Base-by-base conservation (phyloP, 768 basidiomycete genomes). In the Melanogaster broomeanus region DNA sequence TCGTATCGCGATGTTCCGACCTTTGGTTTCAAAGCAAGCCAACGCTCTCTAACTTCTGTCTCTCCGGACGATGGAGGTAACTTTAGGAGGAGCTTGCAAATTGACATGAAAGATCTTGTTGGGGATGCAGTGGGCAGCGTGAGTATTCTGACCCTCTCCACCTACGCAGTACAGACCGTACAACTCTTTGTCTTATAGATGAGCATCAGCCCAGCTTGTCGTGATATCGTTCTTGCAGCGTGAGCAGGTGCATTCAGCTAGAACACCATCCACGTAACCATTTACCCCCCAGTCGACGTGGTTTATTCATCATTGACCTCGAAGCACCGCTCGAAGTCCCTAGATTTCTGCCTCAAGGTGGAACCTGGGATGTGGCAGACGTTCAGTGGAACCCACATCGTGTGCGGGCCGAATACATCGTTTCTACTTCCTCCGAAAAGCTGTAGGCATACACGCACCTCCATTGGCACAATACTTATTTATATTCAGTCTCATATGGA, bases 301-400 rank as follows among this genome's bases (percentile, higher is more conserved):
- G 96, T 0, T 77, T 99, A 15, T 98, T 90, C 66, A 93, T 98
- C 51, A 90, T 99, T 53, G 97, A 98, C 74, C 78, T 99, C 15
- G 87, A 93, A 54, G 82, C 88, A 12, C 92, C 93, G 1, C 76
- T 90, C 16, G 85, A 90, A 56, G 80, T 93, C 0, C 97, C 97
- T 21, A 81, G 96, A 12, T 98, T 96, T 65, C 79, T 99, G 9
- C 96, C 96, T 13, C 95, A 99, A 71, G 93, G 93, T 2, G 95
- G 94, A 1, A 92, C 90, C 6, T 98, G 94, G 93, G 91, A 96
- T 60, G 93, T 97, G 11, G 89, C 90, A 1, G 90, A 94, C 61
- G 89, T 93, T 0, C 90, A 92, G 58, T 95, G 92, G 93, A 93
- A 93, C 56, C 93, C 93, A 1, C 93, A 94, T 60, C 79, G 77